Evolutionary conservation across 257 asterid genomes (phyloP), one percentile per base, ranked within the genome.

Genomic region (Ilex asprella): DNA sequence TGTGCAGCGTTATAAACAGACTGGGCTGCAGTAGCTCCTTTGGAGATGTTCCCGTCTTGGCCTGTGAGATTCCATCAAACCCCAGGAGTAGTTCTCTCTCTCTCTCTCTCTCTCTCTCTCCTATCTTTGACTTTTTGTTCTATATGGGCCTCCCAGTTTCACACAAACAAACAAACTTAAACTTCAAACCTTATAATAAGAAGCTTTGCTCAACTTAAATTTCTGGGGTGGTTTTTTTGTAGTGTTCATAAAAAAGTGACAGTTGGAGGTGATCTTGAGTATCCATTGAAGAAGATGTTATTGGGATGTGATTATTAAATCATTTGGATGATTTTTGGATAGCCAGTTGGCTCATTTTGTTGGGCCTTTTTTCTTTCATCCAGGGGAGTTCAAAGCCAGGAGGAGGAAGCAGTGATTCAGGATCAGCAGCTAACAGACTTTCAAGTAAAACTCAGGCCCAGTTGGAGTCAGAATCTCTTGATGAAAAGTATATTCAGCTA

Each of bases 1-100:
- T 66, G 50, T 78, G 95, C 97, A 93, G 99, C 91, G 84, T 84
- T 87, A 70, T 85, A 75, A 82, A 62, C 84, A 63, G 72, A 69
- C 69, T 84, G 80, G 70, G 94, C 96, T 76, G 95, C 95, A 55
- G 27, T 21, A 21, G 88, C 97, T 69, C 87, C 94, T 65, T 94
- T 89, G 84, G 94, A 93, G 57, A 89, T 89, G 91, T 93, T 93
- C 88, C 97, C 96, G 63, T 89, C 96, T 75, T 79, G 94, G 95
- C 94, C 99, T 69, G 75, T 85, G 73, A 89, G 86, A 78, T 84
- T 85, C 78, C 89, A 86, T 55, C 82, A 74, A 35, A 77, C 84
- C 69, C 73, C 75, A 46, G 76, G 73, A 66, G 96, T 86, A 85
- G 68, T 59, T 30, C 8, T 30, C 47, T 53, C 46, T n/a, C n/a